Evolutionary conservation across 2,329 filamentous ascomycete species (phyloP).

Genomic region (Trichoderma lentiforme): DNA sequence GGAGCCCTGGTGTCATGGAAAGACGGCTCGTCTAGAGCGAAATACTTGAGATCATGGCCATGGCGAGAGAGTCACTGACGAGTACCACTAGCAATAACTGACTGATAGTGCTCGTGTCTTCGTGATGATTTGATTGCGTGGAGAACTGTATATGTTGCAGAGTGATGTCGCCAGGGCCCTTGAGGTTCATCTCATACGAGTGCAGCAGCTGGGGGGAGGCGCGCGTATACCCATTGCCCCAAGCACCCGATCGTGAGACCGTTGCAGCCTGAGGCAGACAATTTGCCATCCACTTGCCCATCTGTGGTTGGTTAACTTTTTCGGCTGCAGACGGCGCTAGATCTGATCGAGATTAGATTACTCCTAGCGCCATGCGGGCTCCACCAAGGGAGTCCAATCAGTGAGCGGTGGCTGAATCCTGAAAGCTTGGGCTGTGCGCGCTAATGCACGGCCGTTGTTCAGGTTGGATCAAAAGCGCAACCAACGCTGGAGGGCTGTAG

Average conservation of each 20-base stretch:
- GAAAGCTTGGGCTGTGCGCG: neutral
- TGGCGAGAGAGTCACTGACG: slow-evolving; percentile 20
- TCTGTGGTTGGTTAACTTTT: neutral
- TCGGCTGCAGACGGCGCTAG: slow-evolving; percentile 1
- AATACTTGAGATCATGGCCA: slow-evolving; percentile 19
- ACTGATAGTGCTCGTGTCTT: slow-evolving; percentile 20
- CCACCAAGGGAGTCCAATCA: neutral
- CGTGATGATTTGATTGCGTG: slow-evolving; percentile 18
- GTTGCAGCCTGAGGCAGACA: slow-evolving; percentile 6
- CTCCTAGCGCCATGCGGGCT: neutral
- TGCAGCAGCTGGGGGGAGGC: slow-evolving; percentile 5
- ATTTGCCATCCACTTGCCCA: neutral
- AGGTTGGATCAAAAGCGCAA: neutral
- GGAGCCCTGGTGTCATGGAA: slow-evolving; percentile 12
- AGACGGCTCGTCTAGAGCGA: slow-evolving; percentile 23
- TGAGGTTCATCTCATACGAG: neutral
- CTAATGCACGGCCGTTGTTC: neutral
- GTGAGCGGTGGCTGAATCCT: slow-evolving; percentile 4
- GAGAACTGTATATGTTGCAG: neutral
- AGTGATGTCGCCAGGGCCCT: slow-evolving; percentile 12
- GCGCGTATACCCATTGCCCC: slow-evolving; percentile 18
- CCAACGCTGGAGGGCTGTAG: too few relatives aligned
- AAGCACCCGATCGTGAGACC: slow-evolving; percentile 3
- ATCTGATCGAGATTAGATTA: neutral
- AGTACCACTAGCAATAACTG: slow-evolving; percentile 10